Percentiles rank a stretch among this genome's conserved stretches.
These are phyloP conservation scores for barley (Hordeum vulgare) DNA, from an alignment of 176 grass and related monocot genomes.

Conservation along the genomic window MorexV3_pseudomolecules_assembly NC_058519.1:382510725-382511224, in stretches of 20 bases:
- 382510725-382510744: conserved; percentile 79
- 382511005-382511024: conserved; percentile 96
- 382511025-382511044: conserved; percentile 97
- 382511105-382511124: conserved; percentile 16
- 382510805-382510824: conserved; percentile 94
- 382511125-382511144: conserved; percentile 14
- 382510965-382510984: conserved; percentile 9
- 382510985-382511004: conserved; percentile 25
- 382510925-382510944: conserved; percentile 94
- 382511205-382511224: conserved; percentile 98
- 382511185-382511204: conserved; percentile 88
- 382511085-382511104: conserved; percentile 19
- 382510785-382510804: conserved; percentile 81
- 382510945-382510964: conserved; percentile 34
- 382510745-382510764: conserved; percentile 98
- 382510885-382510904: conserved; percentile 91
- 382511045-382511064: conserved; percentile 96
- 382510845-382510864: conserved; percentile 73
- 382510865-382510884: conserved; percentile 92
- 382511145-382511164: conserved; percentile 87
- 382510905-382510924: conserved; percentile 94
- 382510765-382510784: conserved; percentile 70
- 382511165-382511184: conserved; percentile 98
- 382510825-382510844: conserved; percentile 66
- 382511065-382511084: conserved; percentile 35